Base-by-base conservation (phyloP, 805 yeast genomes). In the Lachancea sp. region DNA sequence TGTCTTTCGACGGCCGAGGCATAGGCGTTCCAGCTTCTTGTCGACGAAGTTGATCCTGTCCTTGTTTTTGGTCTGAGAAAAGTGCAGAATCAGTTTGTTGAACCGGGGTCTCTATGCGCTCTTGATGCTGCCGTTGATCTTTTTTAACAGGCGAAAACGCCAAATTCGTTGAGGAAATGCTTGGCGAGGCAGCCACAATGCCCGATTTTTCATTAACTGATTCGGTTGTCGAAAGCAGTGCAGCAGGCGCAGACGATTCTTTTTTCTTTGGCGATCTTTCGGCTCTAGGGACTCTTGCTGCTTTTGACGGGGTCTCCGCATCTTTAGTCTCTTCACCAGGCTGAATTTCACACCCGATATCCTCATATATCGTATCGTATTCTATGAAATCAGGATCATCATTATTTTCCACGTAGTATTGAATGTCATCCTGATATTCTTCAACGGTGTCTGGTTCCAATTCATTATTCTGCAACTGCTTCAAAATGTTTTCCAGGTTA, bases 371-470 rank as follows among this genome's bases (percentile, higher is more conserved):
- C 12, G 87, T 89, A 55, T 90, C 96, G 64, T 91, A 95, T 59
- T 89, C 97, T 29, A 90, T 83, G 63, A 89, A 91, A 57, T 90
- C 96, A 3, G 81, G 90, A 45, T 89, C 96, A 64, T 85, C 93
- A 60, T 91, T 91, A 51, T 88, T 85, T 55, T 93, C 98, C 26
- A 93, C 93, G 63, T 87, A 90, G 68, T 93, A 91, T 54, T 78
- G 85, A 62, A 91, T 85, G 63, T 91, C 98, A 43, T 91, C 98
- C 60, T 82, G 81, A 46, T 88, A 78, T 18, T 74, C 82, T 55
- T 82, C 82, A 9, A 91, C 79, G 42, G 78, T 76, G 16, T 85
- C 95, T 2, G 89, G 83, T 31, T 82, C 88, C 50, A 93, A 67
- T 38, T 78, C 82, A 51, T 87, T 91, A 62, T 83, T 86, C 51